phyloP scores from a whole-genome alignment of 306 rosid genomes.

The Begonia masoniana region DNA sequence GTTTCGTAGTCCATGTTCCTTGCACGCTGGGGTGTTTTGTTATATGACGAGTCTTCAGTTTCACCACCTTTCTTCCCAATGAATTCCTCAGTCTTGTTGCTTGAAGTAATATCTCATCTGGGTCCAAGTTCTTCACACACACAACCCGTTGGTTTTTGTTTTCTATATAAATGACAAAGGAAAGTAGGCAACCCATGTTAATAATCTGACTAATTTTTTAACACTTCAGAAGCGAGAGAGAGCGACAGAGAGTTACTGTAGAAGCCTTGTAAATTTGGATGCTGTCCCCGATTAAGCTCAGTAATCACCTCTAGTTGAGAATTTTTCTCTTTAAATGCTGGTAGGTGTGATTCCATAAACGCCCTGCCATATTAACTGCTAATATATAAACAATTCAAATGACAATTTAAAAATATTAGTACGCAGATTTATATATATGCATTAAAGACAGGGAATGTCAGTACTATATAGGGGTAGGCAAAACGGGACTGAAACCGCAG shows the following conservation, averaged over 20 bases:
- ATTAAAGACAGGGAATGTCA: too few species aligned
- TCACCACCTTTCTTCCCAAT: constrained; percentile 83
- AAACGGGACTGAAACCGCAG: too few species aligned
- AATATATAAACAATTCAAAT: constrained; percentile 5
- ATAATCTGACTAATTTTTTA: background rate
- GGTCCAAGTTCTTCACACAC: constrained; percentile 81
- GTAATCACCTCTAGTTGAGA: constrained; percentile 80
- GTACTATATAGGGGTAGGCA: too few species aligned
- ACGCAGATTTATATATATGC: too few species aligned
- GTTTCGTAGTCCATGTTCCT: constrained; percentile 87
- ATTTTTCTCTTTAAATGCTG: constrained; percentile 54
- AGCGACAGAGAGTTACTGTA: constrained; percentile 42
- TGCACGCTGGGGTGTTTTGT: constrained; percentile 81
- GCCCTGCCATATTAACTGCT: constrained; percentile 35
- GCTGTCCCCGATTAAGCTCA: constrained; percentile 89
- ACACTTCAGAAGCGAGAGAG: background rate
- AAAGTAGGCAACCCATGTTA: constrained; percentile 4
- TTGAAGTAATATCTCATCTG: constrained; percentile 48
- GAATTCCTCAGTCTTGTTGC: constrained; percentile 75
- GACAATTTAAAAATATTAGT: too few species aligned
- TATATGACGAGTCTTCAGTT: constrained; percentile 76
- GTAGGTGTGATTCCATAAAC: constrained; percentile 71
- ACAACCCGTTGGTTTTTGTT: constrained; percentile 61
- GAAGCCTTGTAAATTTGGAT: constrained; percentile 73
- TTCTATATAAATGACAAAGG: constrained; percentile 20